Percentiles rank a stretch among this genome's conserved stretches.
Conservation (phyloP, 2,329 filamentous ascomycete genomes). For the Paecilomyces variotii region DNA sequence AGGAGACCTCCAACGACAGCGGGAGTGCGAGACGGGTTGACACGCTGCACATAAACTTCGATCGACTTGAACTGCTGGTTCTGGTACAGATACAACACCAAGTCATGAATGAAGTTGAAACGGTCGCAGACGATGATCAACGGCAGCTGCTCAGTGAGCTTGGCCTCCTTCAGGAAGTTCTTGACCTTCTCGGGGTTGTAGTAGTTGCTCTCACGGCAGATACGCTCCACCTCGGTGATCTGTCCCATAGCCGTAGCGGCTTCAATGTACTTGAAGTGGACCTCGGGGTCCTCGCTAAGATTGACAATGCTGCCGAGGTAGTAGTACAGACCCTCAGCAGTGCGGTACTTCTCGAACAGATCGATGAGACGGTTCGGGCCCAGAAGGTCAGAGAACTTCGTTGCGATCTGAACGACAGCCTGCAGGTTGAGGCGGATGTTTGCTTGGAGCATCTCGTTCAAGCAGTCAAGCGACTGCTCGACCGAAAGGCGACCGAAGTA, state of each 20-base stretch:
- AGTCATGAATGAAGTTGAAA: conserved; percentile 97
- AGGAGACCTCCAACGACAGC: conserved; percentile 88
- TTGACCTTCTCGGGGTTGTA: conserved; percentile 95
- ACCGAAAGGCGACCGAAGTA: conserved; percentile 95
- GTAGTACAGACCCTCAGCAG: conserved; percentile 93
- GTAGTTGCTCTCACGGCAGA: conserved; percentile 85
- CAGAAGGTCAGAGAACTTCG: conserved; percentile 94
- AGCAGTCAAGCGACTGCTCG: conserved; percentile 85
- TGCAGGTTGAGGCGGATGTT: conserved; percentile 98
- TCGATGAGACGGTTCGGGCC: conserved; percentile 83
- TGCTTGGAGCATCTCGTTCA: conserved; percentile 91
- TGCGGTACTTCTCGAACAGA: conserved; percentile 95
- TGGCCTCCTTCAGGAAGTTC: conserved; percentile 98
- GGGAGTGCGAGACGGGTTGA: conserved; percentile 85
- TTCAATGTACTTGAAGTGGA: conserved; percentile 99
- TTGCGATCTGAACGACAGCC: conserved; percentile 88
- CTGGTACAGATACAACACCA: conserved; percentile 95
- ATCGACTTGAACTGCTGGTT: conserved; percentile 99
- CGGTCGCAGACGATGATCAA: conserved; percentile 98
- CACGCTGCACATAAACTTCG: conserved; percentile 93
- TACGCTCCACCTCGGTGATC: conserved; percentile 90
- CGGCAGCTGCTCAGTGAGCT: conserved; percentile 82
- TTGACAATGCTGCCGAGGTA: conserved; percentile 98
- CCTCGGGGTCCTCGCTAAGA: conserved; percentile 86
- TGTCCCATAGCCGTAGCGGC: conserved; percentile 90